Percentiles rank a stretch among this genome's conserved stretches.
Conservation (phyloP, 2,329 filamentous ascomycete genomes). For the Teratosphaeriaceae sp. region DNA sequence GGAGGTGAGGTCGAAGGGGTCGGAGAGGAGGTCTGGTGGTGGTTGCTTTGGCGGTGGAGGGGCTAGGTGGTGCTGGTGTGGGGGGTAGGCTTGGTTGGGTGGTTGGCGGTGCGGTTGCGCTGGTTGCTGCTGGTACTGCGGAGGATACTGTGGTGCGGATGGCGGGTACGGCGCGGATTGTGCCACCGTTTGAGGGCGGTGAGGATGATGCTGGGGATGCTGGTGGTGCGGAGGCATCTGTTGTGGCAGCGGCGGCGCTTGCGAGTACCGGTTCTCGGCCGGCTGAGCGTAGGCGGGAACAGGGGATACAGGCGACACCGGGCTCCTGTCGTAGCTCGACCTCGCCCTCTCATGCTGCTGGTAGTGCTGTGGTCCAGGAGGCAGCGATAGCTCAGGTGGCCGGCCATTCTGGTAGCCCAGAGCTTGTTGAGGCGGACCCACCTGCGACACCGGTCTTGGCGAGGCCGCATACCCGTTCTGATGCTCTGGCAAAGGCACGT, state of each 20-base stretch:
- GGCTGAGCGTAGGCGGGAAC: conserved; percentile 17
- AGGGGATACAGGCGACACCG: conserved; percentile 28
- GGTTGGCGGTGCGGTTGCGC: conserved; percentile 12
- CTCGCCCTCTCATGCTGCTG: conserved; percentile 17
- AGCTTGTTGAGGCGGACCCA: neutral
- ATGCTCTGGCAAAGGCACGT: conserved; percentile 9
- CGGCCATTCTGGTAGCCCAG: conserved; percentile 11
- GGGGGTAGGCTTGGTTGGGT: conserved; percentile 11
- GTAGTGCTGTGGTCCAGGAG: conserved; percentile 36
- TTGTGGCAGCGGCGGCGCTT: conserved; percentile 21
- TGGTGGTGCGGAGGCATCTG: conserved; percentile 10
- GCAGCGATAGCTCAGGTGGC: conserved; percentile 21
- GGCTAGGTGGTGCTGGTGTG: conserved; percentile 25
- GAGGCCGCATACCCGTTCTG: conserved; percentile 22
- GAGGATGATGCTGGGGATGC: conserved; percentile 12
- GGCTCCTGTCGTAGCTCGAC: conserved; percentile 18
- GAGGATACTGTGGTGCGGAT: conserved; percentile 16
- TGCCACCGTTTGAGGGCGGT: conserved; percentile 3
- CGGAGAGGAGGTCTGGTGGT: conserved; percentile 53
- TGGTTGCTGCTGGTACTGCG: conserved; percentile 9
- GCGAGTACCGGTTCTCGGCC: conserved; percentile 14
- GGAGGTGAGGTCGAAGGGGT: conserved; percentile 54
- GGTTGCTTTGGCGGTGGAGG: conserved; percentile 25
- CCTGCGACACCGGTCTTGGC: conserved; percentile 7
- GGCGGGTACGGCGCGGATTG: conserved; percentile 7